A percentile compares a stretch with the other conserved stretches of the same genome.
Conservation (phyloP, 306 rosid species). For the Cucurbita moschata region DNA sequence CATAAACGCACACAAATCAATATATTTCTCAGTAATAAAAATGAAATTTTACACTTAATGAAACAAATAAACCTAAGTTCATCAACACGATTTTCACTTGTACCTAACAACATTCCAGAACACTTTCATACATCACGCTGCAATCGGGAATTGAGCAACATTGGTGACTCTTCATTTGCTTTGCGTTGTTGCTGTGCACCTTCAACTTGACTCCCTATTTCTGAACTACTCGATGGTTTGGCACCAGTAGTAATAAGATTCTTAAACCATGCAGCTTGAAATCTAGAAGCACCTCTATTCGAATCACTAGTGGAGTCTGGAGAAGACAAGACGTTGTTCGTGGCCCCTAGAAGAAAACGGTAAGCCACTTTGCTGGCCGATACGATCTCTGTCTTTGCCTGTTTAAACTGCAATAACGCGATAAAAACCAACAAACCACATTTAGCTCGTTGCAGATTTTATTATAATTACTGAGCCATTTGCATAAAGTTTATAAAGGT, state of each 20-base stretch:
- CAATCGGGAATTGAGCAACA: constrained; percentile 19
- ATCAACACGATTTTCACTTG: constrained; percentile 17
- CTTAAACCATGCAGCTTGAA: constrained; percentile 83
- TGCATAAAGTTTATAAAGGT: not conserved
- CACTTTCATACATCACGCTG: constrained; percentile 26
- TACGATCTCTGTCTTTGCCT: constrained; percentile 88
- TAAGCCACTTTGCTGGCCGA: constrained; percentile 95
- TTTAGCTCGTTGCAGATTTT: not conserved
- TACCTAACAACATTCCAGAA: constrained; percentile 12
- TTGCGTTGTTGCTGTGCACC: constrained; percentile 10
- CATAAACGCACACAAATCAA: not conserved
- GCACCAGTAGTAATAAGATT: constrained; percentile 67
- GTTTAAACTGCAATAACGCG: constrained; percentile 60
- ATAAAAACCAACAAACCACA: not conserved
- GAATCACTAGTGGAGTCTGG: constrained; percentile 51
- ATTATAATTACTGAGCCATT: not conserved
- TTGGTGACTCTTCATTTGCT: constrained; percentile 25
- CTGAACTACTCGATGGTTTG: constrained; percentile 73
- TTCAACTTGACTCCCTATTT: constrained; percentile 39
- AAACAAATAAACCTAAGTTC: constrained; percentile 29
- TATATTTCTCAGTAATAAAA: constrained; percentile 23
- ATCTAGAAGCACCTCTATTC: constrained; percentile 49
- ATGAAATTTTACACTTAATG: constrained; percentile 43
- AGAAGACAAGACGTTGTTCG: constrained; percentile 39
- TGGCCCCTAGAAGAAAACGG: constrained; percentile 61